phyloP scores from a whole-genome alignment of 352 stramenopile genomes.

The Phytophthora crassamura region DNA sequence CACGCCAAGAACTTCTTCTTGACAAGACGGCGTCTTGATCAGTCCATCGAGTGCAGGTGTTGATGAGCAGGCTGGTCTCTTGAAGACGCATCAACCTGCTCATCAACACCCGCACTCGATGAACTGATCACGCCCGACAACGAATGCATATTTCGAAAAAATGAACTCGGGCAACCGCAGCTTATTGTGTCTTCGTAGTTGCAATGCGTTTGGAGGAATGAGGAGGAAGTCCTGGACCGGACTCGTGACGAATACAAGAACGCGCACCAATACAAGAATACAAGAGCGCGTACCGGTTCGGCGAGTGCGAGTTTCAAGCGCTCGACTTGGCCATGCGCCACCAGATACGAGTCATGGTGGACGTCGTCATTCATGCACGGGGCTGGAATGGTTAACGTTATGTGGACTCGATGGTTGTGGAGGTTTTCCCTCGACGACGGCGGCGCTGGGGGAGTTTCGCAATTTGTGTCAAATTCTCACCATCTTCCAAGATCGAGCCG shows the following conservation, averaged over 20 bases:
- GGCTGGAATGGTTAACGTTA: conserved; percentile 68
- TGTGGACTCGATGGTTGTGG: conserved; percentile 61
- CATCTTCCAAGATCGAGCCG: conserved; percentile 39
- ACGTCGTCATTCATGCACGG: conserved; percentile 76
- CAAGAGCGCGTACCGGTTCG: conserved; percentile 20
- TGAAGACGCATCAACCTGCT: too few species aligned
- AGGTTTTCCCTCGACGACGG: conserved; percentile 59
- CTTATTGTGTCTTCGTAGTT: too few species aligned
- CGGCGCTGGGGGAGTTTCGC: conserved; percentile 60
- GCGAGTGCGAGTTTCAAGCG: conserved; percentile 41
- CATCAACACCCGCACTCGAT: too few species aligned
- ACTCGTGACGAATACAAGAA: conserved; percentile 47
- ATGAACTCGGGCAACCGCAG: too few species aligned
- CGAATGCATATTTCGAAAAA: too few species aligned
- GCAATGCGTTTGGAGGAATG: conserved; percentile 59
- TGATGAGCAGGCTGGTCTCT: too few species aligned
- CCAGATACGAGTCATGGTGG: conserved; percentile 57
- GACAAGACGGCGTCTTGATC: too few species aligned
- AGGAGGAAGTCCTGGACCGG: conserved; percentile 38
- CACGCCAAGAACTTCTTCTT: too few species aligned
- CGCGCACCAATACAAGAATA: too few species aligned
- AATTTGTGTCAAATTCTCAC: conserved; percentile 68
- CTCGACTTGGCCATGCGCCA: conserved; percentile 58
- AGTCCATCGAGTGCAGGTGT: too few species aligned
- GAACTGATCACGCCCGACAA: too few species aligned